Percentiles rank a stretch among this genome's conserved stretches.
These are phyloP conservation scores for Aspergillus melleus DNA, from an alignment of 2,329 filamentous ascomycete species.

Conservation along the genomic window DNA sequence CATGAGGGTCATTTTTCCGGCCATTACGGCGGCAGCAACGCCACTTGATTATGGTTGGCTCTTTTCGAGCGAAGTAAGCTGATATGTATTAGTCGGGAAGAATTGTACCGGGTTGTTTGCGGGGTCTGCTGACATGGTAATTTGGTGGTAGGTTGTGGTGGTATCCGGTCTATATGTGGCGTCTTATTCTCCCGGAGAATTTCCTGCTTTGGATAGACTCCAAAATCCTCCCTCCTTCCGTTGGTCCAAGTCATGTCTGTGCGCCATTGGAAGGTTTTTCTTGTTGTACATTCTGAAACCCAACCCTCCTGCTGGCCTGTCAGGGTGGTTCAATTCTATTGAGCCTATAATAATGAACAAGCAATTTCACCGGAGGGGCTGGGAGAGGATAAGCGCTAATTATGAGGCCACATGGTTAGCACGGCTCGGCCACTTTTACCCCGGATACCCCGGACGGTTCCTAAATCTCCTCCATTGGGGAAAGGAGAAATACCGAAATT, in stretches of 20 bases:
- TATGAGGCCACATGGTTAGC: background rate
- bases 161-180: background rate
- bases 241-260: background rate
- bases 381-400: background rate
- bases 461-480: no score
- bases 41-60: background rate
- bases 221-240: background rate
- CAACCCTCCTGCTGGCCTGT: background rate
- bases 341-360: background rate
- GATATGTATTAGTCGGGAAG: background rate
- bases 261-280: background rate
- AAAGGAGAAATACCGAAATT: no score
- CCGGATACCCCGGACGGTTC: background rate
- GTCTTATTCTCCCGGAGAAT: constrained; percentile 3
- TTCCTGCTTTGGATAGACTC: background rate
- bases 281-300: background rate
- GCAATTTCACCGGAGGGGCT: background rate
- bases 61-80: no score
- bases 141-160: background rate
- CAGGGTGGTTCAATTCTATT: background rate
- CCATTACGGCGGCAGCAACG: constrained; percentile 19
- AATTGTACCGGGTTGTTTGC: constrained; percentile 1
- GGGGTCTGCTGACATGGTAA: constrained; percentile 1
- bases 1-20: constrained; percentile 11
- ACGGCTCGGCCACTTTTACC: no score